phyloP scores from a whole-genome alignment of 306 rosid species.

The Luffa aegyptiaca region DNA sequence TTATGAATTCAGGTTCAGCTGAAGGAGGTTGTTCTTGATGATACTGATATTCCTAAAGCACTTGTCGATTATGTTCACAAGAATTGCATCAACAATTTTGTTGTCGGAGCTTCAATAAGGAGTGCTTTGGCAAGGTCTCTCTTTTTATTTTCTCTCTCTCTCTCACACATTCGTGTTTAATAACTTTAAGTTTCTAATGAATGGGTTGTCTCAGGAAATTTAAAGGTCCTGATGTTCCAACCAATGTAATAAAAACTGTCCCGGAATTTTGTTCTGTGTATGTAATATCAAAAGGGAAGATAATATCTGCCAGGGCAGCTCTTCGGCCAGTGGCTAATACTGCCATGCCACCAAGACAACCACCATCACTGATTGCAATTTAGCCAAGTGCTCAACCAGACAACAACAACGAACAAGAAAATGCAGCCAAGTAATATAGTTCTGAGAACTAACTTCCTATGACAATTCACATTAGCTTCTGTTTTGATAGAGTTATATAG shows the following conservation, averaged over 20 bases:
- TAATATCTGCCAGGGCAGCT: constrained; percentile 52
- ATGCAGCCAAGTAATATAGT: constrained; percentile 30
- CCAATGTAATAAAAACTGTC: constrained; percentile 41
- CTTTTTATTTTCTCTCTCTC: constrained; percentile 1
- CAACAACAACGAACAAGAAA: constrained; percentile 24
- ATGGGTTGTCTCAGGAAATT: constrained; percentile 36
- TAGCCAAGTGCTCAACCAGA: constrained; percentile 18
- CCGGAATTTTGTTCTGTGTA: constrained; percentile 74
- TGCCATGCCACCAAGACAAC: constrained; percentile 32
- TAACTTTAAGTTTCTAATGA: background rate
- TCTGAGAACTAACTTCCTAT: background rate
- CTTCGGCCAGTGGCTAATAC: constrained; percentile 36
- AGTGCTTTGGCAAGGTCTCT: constrained; percentile 52
- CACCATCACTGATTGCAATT: constrained; percentile 14
- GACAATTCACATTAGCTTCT: background rate
- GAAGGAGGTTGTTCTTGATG: too few species aligned
- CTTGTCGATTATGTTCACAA: constrained; percentile 34
- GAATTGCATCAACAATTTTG: constrained; percentile 44
- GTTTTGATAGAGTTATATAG: background rate
- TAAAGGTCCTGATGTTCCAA: constrained; percentile 47
- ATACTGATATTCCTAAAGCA: constrained; percentile 50
- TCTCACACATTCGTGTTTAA: background rate
- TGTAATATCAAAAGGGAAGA: constrained; percentile 76
- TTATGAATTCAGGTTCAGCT: constrained; percentile 35
- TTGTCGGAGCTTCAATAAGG: constrained; percentile 57